Percentiles rank a stretch among this genome's conserved stretches.
Conservation (phyloP, 164 flowering plant genomes). For the Nelumbo lutea region DNA sequence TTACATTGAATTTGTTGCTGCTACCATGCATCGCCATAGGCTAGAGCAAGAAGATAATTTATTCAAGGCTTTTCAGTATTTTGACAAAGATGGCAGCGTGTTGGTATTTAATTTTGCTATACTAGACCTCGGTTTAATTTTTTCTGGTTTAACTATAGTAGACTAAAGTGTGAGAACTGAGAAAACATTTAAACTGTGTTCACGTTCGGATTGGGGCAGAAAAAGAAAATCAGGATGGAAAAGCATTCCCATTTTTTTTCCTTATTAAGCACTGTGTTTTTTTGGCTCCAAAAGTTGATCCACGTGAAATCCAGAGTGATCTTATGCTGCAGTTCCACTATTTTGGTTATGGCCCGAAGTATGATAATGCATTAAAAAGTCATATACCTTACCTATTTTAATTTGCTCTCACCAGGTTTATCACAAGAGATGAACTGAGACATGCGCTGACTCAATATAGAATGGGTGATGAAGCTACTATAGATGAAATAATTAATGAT, state of each 20-base stretch:
- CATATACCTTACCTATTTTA: background rate
- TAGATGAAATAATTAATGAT: conserved; percentile 70
- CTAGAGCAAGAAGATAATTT: conserved; percentile 76
- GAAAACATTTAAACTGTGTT: no score
- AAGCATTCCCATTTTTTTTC: no score
- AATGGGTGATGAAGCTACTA: conserved; percentile 86
- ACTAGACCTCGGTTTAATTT: background rate
- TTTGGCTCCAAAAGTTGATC: no score
- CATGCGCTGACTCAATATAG: conserved; percentile 69
- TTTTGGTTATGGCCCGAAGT: no score
- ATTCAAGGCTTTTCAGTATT: conserved; percentile 63
- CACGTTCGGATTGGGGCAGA: no score
- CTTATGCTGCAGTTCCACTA: no score
- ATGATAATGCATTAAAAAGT: background rate
- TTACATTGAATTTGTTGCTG: conserved; percentile 77
- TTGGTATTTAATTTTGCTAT: conserved; percentile 23
- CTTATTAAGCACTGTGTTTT: no score
- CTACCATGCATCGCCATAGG: conserved; percentile 89
- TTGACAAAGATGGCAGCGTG: conserved; percentile 87
- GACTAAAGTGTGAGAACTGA: no score
- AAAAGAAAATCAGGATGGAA: no score
- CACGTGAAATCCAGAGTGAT: no score
- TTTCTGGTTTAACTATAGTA: background rate
- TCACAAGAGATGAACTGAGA: conserved; percentile 85
- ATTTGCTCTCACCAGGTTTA: conserved; percentile 40